These are phyloP conservation scores for Paracoccidioides lutzii DNA, from an alignment of 2,329 filamentous ascomycete genomes.

Conservation along the genomic window DNA sequence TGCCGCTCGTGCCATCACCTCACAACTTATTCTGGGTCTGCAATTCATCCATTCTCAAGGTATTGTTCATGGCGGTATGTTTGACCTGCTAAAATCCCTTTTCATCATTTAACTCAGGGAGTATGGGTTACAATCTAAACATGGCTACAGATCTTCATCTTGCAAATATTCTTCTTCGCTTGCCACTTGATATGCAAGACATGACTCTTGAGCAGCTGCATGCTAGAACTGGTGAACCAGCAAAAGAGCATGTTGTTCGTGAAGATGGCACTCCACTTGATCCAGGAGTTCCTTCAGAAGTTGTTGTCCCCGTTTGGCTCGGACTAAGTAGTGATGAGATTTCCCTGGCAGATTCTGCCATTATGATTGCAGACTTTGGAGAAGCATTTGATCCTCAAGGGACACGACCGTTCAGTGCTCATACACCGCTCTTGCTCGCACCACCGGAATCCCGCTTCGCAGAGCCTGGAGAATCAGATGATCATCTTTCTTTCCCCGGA, in stretches of 20 bases:
- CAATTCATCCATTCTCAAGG: slow-evolving; percentile 18
- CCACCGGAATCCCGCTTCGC: slow-evolving; percentile 7
- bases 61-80: no score
- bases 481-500: slow-evolving; percentile 13
- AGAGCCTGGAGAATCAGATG: slow-evolving; percentile 3
- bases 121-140: no score
- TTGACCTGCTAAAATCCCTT: no score
- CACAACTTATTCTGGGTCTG: slow-evolving; percentile 14
- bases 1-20: slow-evolving; percentile 13
- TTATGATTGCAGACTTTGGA: slow-evolving; percentile 12
- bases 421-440: background rate
- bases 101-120: no score
- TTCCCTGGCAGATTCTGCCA: slow-evolving; percentile 3
- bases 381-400: slow-evolving; percentile 7
- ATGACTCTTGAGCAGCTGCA: slow-evolving; percentile 8
- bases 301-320: slow-evolving; percentile 5
- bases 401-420: background rate
- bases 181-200: slow-evolving; percentile 4
- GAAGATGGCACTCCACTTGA: slow-evolving; percentile 1
- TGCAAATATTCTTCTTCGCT: slow-evolving; percentile 9
- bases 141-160: slow-evolving; percentile 11
- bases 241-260: background rate
- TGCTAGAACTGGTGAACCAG: slow-evolving; percentile 3
- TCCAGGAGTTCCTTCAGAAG: background rate
- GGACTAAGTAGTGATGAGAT: slow-evolving; percentile 4